Base-by-base conservation (phyloP, 1,139 yeast species). In the Lodderomyces oxycetoniae region DNA sequence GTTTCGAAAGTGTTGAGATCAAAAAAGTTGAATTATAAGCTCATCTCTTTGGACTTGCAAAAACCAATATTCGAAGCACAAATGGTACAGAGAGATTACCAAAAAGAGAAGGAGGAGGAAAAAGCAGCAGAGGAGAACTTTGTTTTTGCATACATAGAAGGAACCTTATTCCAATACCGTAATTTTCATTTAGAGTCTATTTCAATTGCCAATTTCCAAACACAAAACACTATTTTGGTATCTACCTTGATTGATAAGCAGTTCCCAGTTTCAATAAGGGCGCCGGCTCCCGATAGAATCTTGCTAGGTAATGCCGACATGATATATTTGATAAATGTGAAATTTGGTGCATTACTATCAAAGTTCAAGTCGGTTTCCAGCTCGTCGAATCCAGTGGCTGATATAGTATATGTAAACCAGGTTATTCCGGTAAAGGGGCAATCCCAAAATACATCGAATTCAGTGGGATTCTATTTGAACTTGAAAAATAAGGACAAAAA, bases 231-330 rank as follows among this genome's bases (percentile, higher is more conserved):
- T 13, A 44, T 58, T 17, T 46, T 53, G 17, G 51, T 63, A 26
- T 40, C 42, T 4, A 30, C 50, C 3, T 33, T 60, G 12, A 35
- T 59, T 25, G 40, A 36, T 6, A n/a, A 13, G 7, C 26, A 32
- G 3, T 43, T 33, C 8, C 34, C 37, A n/a, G 35, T 52, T 5
- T 53, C 71, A 2, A 45, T 66, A 26, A 36, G 42, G 14, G 49
- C 69, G 9, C 69, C 71, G 3, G 62, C 75, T 28, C 55, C 66
- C 8, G 74, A 71, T 45, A 58, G 81, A 46, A 41, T 74, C 11
- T 49, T 74, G 10, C 41, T 74, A 9, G 57, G 74, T 1, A 55
- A 56, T 34, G 61, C 61, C 13, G 56, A 61, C 35, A 57, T 60
- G 34, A 50, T 74, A 28, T 61, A 61, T 30, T 52, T 74, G 31